These are phyloP conservation scores for Citeromyces hawaiiensis DNA, from an alignment of 1,139 yeast genomes.

Conservation along the genomic window DNA sequence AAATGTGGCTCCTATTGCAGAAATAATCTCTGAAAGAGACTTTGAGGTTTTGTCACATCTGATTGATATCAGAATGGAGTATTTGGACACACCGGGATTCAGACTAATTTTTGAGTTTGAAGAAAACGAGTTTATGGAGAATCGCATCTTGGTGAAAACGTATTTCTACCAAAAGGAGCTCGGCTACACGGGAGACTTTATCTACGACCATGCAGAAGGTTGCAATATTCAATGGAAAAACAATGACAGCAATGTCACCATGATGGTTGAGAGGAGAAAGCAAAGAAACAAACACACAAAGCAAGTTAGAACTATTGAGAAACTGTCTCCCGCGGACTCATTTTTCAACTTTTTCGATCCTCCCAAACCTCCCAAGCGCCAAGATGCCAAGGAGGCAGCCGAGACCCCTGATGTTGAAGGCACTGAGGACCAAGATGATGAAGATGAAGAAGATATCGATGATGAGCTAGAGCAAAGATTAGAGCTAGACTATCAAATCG, in stretches of 20 bases:
- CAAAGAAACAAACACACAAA: constrained; percentile 97
- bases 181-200: constrained; percentile 92
- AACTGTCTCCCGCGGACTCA: constrained; percentile 83
- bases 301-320: constrained; percentile 93
- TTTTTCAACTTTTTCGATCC: constrained; percentile 95
- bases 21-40: constrained; percentile 83
- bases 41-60: constrained; percentile 66
- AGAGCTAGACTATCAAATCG: constrained; percentile 88
- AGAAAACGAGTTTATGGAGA: constrained; percentile 68
- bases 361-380: constrained; percentile 57
- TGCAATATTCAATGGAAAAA: constrained; percentile 74
- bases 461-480: constrained; percentile 74
- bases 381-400: constrained; percentile 30
- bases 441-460: constrained; percentile 48
- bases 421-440: constrained; percentile 28
- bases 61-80: constrained; percentile 65
- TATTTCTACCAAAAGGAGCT: constrained; percentile 91
- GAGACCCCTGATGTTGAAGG: constrained; percentile 25
- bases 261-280: constrained; percentile 83
- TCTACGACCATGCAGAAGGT: constrained; percentile 95
- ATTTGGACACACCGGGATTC: constrained; percentile 84
- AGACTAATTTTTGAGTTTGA: constrained; percentile 70
- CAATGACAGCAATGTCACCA: constrained; percentile 73
- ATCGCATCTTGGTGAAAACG: constrained; percentile 63
- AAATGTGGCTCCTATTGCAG: constrained; percentile 71